These are phyloP conservation scores for Dendrobium nobile DNA, from an alignment of 106 monocot genomes.

Conservation along the genomic window DNA sequence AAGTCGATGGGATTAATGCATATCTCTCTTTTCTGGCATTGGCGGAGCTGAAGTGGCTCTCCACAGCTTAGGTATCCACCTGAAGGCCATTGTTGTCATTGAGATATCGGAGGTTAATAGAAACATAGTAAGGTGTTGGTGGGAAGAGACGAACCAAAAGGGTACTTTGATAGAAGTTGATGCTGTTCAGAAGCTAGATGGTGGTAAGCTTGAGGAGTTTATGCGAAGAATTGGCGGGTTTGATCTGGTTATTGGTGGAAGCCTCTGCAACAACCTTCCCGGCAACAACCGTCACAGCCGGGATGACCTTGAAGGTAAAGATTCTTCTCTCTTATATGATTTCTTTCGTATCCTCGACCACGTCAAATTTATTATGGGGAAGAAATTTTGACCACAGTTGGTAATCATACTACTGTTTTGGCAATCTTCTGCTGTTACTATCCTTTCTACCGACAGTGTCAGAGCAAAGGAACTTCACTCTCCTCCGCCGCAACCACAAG, in stretches of 20 bases:
- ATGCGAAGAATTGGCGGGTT: constrained; percentile 32
- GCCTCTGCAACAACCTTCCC: constrained; percentile 53
- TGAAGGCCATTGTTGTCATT: constrained; percentile 57
- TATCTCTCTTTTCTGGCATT: constrained; percentile 78
- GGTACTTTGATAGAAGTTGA: constrained; percentile 44
- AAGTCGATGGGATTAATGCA: constrained; percentile 51
- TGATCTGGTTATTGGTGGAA: constrained; percentile 63
- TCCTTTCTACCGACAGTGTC: no score
- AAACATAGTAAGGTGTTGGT: constrained; percentile 58
- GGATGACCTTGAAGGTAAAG: constrained; percentile 39
- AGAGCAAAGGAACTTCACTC: no score
- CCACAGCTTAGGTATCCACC: constrained; percentile 45
- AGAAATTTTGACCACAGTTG: no score
- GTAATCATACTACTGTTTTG: no score
- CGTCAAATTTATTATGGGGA: constrained; percentile 15
- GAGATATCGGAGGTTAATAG: constrained; percentile 55
- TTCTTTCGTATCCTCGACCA: constrained; percentile 45
- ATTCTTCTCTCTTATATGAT: constrained; percentile 52
- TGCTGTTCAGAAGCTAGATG: constrained; percentile 28
- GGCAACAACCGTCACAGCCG: constrained; percentile 46
- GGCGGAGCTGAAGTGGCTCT: constrained; percentile 90
- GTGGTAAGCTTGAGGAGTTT: background rate
- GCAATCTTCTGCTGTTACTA: no score
- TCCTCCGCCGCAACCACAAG: no score
- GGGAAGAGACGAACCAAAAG: constrained; percentile 57